Conservation (phyloP, 2,329 filamentous ascomycete genomes). For the Seiridium unicorne region DNA sequence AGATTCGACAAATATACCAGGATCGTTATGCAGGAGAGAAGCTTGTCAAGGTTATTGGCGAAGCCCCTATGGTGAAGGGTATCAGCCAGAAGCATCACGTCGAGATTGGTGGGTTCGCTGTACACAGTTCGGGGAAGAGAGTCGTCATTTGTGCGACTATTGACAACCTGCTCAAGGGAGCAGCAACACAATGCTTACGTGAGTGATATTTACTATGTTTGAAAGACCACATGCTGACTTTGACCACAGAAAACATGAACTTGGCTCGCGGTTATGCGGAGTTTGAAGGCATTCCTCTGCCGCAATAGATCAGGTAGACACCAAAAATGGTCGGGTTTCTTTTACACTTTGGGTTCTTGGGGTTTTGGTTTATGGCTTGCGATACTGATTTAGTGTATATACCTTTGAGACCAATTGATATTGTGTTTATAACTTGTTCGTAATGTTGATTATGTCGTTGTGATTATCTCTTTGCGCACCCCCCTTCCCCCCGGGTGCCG, state of each 20-base stretch:
- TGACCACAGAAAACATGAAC: conserved; percentile 66
- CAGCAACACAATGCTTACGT: conserved; percentile 89
- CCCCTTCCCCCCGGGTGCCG: too few species aligned
- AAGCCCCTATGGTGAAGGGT: conserved; percentile 80
- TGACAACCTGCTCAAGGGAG: conserved; percentile 91
- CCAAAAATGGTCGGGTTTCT: background rate
- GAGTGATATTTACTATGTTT: conserved; percentile 39
- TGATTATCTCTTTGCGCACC: too few species aligned
- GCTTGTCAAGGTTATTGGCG: conserved; percentile 87
- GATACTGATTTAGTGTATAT: conserved; percentile 4
- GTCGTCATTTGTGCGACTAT: conserved; percentile 94
- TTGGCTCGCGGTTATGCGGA: conserved; percentile 68
- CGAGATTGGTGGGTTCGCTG: conserved; percentile 94
- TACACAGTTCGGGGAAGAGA: conserved; percentile 83
- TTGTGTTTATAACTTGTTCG: background rate
- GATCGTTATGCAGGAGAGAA: conserved; percentile 95
- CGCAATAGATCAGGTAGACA: conserved; percentile 17
- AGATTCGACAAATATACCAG: conserved; percentile 93
- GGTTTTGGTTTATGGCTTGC: background rate
- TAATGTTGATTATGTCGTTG: too few species aligned
- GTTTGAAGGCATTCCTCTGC: conserved; percentile 65
- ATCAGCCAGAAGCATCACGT: conserved; percentile 85
- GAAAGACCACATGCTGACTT: background rate
- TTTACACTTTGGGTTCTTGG: conserved; percentile 2
- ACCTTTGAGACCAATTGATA: conserved; percentile 2